Evolutionary conservation across 2,329 filamentous ascomycete species (phyloP), one percentile per base, ranked within the genome.

Genomic region (Elsinoe arachidis): DNA sequence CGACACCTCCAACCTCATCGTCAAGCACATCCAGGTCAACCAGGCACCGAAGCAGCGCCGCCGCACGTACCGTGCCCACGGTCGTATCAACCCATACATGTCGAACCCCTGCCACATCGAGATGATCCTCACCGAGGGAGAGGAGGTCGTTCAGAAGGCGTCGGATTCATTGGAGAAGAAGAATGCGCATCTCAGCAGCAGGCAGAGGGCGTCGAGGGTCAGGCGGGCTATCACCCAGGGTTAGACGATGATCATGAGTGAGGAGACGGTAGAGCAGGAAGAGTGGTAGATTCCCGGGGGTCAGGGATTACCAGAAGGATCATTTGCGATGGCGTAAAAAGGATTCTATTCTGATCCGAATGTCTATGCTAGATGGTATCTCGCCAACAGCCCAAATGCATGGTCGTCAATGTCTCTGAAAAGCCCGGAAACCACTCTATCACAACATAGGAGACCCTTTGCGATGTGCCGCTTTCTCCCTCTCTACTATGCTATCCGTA

Each of bases 1-100:
- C 73, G 90, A 99, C 80, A 97, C 91, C 74, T 86, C 86, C 80
- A 95, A 95, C 84, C 83, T 99, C 74, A 80, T 97, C 75, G 88
- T 99, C 81, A 96, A 96, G 89, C 95, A 96, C 88, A 99, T 99
- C 81, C 93, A 99, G 83, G 93, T 99, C 84, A 99, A 99, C 89
- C 93, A 99, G 84, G 95, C 93, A 70, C 93, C 93, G 73, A 97
- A 97, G 87, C 92, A 97, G 84, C 87, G 93, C 76, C 86, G 93
- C 81, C 87, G 93, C 78, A 99, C 93, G 75, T 99, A 99, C 88
- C 91, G 93, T 86, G 95, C 95, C 66, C 93, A 99, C 85, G 93
- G 93, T 86, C 90, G 93, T 83, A 99, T 99, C 83, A 99, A 99
- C 87, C 93, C 93, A 64, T 99, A 97, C 86, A 97, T 99, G 95